Conservation (phyloP, 2,329 filamentous ascomycete species). For the Arthrobotrys pseudoclavata region DNA sequence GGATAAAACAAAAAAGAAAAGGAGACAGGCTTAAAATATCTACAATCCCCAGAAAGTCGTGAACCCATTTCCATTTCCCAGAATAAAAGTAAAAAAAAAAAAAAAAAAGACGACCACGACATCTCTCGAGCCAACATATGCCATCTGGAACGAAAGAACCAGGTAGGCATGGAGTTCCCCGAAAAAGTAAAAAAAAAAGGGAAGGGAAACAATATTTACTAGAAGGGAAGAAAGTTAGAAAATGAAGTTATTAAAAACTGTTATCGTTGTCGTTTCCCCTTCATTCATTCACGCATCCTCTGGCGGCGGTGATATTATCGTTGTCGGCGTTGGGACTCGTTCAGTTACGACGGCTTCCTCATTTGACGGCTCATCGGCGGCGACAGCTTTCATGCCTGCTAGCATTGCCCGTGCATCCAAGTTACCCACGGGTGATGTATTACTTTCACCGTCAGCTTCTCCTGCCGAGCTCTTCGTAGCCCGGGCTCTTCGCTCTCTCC, state of each 20-base stretch:
- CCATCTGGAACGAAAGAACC: constrained; percentile 51
- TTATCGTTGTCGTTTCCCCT: constrained; percentile 23
- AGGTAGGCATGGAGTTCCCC: not conserved
- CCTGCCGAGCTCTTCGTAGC: constrained; percentile 33
- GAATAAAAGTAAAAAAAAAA: constrained; percentile 1
- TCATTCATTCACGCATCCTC: constrained; percentile 47
- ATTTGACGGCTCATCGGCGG: constrained; percentile 59
- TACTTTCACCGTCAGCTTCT: constrained; percentile 36
- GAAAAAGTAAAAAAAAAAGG: constrained; percentile 46
- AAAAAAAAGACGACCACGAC: constrained; percentile 24
- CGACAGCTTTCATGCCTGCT: constrained; percentile 49
- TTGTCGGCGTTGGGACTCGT: constrained; percentile 56
- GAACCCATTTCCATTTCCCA: constrained; percentile 31
- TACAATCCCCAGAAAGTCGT: constrained; percentile 59
- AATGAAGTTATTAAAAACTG: constrained; percentile 59
- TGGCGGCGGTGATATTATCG: constrained; percentile 60
- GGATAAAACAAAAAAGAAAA: constrained; percentile 12
- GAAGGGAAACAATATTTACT: constrained; percentile 60
- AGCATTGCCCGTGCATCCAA: constrained; percentile 56
- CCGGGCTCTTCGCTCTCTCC: constrained; percentile 48
- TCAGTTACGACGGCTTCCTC: constrained; percentile 45
- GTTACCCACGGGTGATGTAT: constrained; percentile 47
- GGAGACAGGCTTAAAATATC: constrained; percentile 49
- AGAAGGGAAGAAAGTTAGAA: constrained; percentile 61
- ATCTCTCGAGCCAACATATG: constrained; percentile 7